phyloP scores from a whole-genome alignment of 2,329 filamentous ascomycete species.

The Ceratocystis huliohia region DNA sequence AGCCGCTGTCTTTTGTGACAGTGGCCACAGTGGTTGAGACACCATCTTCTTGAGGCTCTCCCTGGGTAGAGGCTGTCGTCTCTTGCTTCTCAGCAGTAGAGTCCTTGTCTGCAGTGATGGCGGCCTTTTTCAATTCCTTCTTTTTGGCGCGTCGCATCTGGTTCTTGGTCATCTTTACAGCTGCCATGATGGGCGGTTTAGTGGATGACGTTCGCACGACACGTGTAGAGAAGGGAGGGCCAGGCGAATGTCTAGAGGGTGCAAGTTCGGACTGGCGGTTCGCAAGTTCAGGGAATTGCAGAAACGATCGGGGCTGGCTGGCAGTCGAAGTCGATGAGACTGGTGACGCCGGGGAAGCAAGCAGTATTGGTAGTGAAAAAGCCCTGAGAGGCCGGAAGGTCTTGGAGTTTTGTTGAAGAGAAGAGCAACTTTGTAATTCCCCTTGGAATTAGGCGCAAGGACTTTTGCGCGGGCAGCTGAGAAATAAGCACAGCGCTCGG shows the following conservation, averaged over 20 bases:
- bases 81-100: background rate
- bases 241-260: background rate
- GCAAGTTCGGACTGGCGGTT: background rate
- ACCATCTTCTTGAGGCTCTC: slow-evolving; percentile 16
- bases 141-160: slow-evolving; percentile 86
- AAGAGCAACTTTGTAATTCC: background rate
- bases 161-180: slow-evolving; percentile 77
- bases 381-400: too few relatives aligned
- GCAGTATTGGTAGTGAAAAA: too few relatives aligned
- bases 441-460: background rate
- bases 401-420: too few relatives aligned
- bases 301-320: background rate
- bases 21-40: background rate
- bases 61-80: background rate
- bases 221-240: background rate
- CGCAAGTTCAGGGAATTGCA: background rate
- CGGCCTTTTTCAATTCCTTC: slow-evolving; percentile 71
- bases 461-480: background rate
- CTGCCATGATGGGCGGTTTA: slow-evolving; percentile 40
- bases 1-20: background rate
- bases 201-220: background rate
- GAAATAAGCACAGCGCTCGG: background rate
- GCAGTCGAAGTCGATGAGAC: background rate
- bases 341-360: background rate
- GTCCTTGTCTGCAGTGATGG: background rate